phyloP scores from a whole-genome alignment of 2,329 filamentous ascomycete species.

The Penicillium vulpinum region DNA sequence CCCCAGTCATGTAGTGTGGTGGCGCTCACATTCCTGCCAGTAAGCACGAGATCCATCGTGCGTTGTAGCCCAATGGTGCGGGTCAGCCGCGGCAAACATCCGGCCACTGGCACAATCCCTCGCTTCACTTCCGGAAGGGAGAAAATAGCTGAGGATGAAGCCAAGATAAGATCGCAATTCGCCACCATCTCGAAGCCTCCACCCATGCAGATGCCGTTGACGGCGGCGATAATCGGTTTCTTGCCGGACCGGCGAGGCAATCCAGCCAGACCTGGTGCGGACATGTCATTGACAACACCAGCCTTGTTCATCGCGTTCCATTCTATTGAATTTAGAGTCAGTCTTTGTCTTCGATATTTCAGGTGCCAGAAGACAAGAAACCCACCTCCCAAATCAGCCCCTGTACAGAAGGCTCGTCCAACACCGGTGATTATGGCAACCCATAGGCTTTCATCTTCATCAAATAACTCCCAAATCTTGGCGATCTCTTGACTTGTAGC shows the following conservation, averaged over 20 bases:
- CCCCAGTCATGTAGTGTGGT: slow-evolving; percentile 65
- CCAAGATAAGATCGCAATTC: slow-evolving; percentile 67
- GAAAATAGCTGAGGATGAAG: slow-evolving; percentile 58
- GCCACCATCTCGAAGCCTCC: slow-evolving; percentile 76
- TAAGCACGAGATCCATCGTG: slow-evolving; percentile 69
- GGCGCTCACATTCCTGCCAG: slow-evolving; percentile 61
- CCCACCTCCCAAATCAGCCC: slow-evolving; percentile 63
- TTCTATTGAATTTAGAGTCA: slow-evolving; percentile 35
- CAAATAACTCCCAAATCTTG: slow-evolving; percentile 60
- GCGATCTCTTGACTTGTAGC: slow-evolving; percentile 47
- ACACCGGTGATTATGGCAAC: slow-evolving; percentile 65
- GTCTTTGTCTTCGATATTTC: background rate
- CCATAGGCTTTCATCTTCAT: slow-evolving; percentile 60
- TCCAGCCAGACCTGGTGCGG: slow-evolving; percentile 61
- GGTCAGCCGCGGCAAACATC: slow-evolving; percentile 66
- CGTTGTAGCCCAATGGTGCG: slow-evolving; percentile 67
- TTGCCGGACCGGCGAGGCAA: slow-evolving; percentile 66
- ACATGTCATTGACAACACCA: slow-evolving; percentile 34
- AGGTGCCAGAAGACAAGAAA: background rate
- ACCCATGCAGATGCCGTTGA: slow-evolving; percentile 73
- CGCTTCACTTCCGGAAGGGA: slow-evolving; percentile 69
- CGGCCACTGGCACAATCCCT: slow-evolving; percentile 70
- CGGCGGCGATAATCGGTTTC: slow-evolving; percentile 75
- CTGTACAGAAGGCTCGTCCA: slow-evolving; percentile 67
- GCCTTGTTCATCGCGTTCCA: slow-evolving; percentile 53